Base-by-base conservation (phyloP, 495 filamentous ascomycete species). In the Penicillium bovifimosum region DNA sequence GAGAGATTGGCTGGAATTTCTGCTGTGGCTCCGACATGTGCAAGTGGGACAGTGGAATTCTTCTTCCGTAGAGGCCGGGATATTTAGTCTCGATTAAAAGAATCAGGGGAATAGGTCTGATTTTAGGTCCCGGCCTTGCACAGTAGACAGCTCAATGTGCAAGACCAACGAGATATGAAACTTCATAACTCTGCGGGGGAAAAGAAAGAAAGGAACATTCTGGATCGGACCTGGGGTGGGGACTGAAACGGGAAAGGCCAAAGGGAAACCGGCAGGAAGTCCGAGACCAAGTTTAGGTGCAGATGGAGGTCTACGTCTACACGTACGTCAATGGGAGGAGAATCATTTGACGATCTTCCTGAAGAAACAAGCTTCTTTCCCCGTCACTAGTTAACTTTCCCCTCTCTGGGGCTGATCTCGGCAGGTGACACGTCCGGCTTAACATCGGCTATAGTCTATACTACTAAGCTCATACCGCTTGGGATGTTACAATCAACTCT, bases 1-100 rank as follows among this genome's bases (percentile, higher is more conserved):
- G 41, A 42, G 55, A 46, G 3, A 54, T 20, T 10, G 52, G 42
- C 9, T 50, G 18, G n/a, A 24, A 29, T 18, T 56, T 58, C 41
- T 66, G 56, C 44, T 59, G 53, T 9, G 45, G 26, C 3, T 58
- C 45, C 14, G 58, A 58, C 59, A 62, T 64, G 33, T 29, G 13
- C 8, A 46, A 18, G 7, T 31, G 2, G 9, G 20, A 35, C 13
- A 18, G 32, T 27, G 41, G 31, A 39, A 7, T 10, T 36, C 6
- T n/a, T 7, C 27, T 29, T 32, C 35, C 52, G 46, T 43, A 51
- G 38, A 32, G 11, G 48, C 8, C 48, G 52, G 52, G 52, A 51
- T 47, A 41, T 28, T 20, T 20, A 38, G 31, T 11, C 13, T 6
- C 31, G 28, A 43, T 7, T 10, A 29, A 38, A 39, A 20, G 9